Percentiles rank a stretch among this genome's conserved stretches.
Evolutionary conservation across 2,329 filamentous ascomycete genomes (phyloP).

Genomic region (Paramyrothecium sp.): DNA sequence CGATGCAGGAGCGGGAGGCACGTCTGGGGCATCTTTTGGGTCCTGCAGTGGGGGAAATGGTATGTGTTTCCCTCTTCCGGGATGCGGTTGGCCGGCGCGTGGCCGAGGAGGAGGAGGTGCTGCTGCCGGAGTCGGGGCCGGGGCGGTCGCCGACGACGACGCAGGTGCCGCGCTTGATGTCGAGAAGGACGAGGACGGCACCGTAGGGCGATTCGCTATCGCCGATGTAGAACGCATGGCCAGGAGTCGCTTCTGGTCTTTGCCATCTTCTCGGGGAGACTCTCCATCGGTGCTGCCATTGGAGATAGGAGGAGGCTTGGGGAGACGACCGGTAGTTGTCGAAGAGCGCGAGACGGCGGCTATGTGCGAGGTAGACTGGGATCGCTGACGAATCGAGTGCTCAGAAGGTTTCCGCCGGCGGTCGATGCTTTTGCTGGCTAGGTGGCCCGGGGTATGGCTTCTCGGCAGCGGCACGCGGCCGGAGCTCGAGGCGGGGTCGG

Average conservation of each 20-base stretch:
- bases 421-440: conserved; percentile 54
- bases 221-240: conserved; percentile 54
- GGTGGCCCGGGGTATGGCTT: conserved; percentile 62
- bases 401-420: conserved; percentile 51
- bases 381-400: conserved; percentile 51
- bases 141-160: conserved; percentile 7
- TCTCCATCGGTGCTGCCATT: conserved; percentile 18
- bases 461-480: conserved; percentile 43
- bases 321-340: conserved; percentile 22
- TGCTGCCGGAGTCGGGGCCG: conserved; percentile 19
- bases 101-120: conserved; percentile 4
- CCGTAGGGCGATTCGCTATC: conserved; percentile 37
- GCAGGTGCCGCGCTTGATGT: conserved; percentile 6
- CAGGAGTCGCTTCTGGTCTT: conserved; percentile 33
- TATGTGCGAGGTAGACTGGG: conserved; percentile 46
- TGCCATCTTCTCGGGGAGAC: conserved; percentile 21
- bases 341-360: conserved; percentile 20
- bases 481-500: conserved; percentile 29
- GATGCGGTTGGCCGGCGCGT: conserved; percentile 13
- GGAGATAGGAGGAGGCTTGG: conserved; percentile 22
- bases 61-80: conserved; percentile 39
- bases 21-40: conserved; percentile 55
- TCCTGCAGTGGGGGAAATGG: conserved; percentile 58
- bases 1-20: conserved; percentile 61
- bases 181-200: conserved; percentile 13